Conservation (phyloP, 768 basidiomycete species). For the Cyathus striatus region DNA sequence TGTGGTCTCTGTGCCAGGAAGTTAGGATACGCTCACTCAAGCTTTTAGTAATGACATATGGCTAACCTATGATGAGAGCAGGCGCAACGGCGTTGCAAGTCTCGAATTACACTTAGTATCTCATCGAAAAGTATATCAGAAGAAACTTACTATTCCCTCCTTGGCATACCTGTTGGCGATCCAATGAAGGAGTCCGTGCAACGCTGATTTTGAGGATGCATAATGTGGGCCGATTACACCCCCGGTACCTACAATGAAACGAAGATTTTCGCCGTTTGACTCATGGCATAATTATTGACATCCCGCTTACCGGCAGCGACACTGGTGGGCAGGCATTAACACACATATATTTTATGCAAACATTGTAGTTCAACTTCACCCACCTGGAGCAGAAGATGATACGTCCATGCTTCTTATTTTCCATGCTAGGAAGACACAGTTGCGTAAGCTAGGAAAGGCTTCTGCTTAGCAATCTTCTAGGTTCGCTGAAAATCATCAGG, state of each 20-base stretch:
- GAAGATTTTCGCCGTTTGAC: no score
- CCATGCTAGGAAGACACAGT: slow-evolving; percentile 46
- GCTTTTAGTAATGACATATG: no score
- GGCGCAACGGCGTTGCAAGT: slow-evolving; percentile 51
- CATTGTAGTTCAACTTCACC: no score
- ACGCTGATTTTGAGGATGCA: slow-evolving; percentile 49
- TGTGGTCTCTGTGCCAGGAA: slow-evolving; percentile 36
- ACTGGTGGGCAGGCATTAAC: no score
- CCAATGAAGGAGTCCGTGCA: slow-evolving; percentile 54
- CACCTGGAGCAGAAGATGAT: slow-evolving; percentile 50
- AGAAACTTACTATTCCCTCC: slow-evolving; percentile 39
- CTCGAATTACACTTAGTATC: slow-evolving; percentile 17
- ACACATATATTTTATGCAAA: no score
- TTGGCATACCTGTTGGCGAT: slow-evolving; percentile 44
- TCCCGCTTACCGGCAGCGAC: no score
- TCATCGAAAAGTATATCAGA: background rate
- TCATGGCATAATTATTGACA: no score
- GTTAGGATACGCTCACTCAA: no score
- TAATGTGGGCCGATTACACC: slow-evolving; percentile 55
- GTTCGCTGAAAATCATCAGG: no score
- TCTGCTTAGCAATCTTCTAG: background rate
- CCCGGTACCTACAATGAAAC: slow-evolving; percentile 27
- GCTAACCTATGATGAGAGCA: slow-evolving; percentile 40
- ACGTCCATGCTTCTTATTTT: slow-evolving; percentile 40
- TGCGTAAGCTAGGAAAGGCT: slow-evolving; percentile 35